Base-by-base conservation (phyloP, 495 filamentous ascomycete genomes). In the Symbiotaphrina buchneri region DNA sequence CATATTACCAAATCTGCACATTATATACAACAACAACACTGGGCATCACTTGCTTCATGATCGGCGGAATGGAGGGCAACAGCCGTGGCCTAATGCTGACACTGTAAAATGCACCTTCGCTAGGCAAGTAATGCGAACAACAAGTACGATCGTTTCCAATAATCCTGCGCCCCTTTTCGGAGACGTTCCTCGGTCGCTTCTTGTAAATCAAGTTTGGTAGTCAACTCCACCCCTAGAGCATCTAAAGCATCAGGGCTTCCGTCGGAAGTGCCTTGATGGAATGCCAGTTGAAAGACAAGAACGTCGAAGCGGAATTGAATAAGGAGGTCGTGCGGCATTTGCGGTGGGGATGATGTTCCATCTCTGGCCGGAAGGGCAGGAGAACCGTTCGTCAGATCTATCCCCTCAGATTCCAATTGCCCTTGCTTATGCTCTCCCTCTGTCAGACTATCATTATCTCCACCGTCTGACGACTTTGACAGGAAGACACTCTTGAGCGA, bases 281-380 rank as follows among this genome's bases (percentile, higher is more conserved):
- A 25, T 0, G 33, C 44, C 3, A 61, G 44, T 16, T 60, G 49
- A 10, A 94, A 56, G 35, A 83, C 77, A 19, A 65, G 38, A 5
- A 72, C 47, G 44, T 97, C 87, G 39, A 90, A 87, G 14, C 84
- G 56, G 28, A 73, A 61, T 41, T 94, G 87, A 4, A 74, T 59
- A 6, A 66, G 58, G 40, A 65, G 52, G 31, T 77, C 71, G 3
- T 47, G 55, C 5, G n/a, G n/a, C n/a, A n/a, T n/a, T n/a, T n/a
- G n/a, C n/a, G n/a, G n/a, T n/a, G n/a, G n/a, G n/a, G n/a, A n/a
- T n/a, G n/a, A n/a, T n/a, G n/a, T n/a, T n/a, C n/a, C n/a, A n/a
- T n/a, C n/a, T n/a, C n/a, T n/a, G n/a, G n/a, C n/a, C n/a, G n/a
- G n/a, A n/a, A n/a, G n/a, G n/a, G n/a, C n/a, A n/a, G n/a, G n/a